A percentile compares a stretch with the other conserved stretches of the same genome.
Evolutionary conservation across 179 eudicot genomes (phyloP).

Genomic region (Silene vulgaris): DNA sequence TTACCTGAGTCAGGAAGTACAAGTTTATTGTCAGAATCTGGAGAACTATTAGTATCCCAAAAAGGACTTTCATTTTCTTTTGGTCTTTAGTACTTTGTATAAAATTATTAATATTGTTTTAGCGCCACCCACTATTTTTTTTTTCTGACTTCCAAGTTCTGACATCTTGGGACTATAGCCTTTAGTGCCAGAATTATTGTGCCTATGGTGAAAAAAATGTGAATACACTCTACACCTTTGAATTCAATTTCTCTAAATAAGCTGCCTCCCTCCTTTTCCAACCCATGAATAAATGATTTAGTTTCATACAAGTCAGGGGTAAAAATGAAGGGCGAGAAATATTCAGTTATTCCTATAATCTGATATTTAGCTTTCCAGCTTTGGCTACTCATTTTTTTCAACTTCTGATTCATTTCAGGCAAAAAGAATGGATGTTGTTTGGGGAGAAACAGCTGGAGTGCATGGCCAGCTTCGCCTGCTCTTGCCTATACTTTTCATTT

Average conservation of each 20-base stretch:
- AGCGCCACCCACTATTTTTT: background rate
- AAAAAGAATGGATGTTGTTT: slow-evolving; percentile 54
- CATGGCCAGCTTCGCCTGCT: slow-evolving; percentile 46
- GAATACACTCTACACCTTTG: no score
- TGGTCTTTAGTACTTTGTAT: background rate
- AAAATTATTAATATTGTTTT: background rate
- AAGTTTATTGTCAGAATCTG: background rate
- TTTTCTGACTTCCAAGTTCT: background rate
- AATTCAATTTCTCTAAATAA: background rate
- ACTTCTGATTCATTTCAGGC: slow-evolving; percentile 36
- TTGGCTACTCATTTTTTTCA: background rate
- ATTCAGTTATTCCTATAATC: background rate
- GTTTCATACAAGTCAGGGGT: background rate
- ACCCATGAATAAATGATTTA: background rate
- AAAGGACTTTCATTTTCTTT: background rate
- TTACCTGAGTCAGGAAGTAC: background rate
- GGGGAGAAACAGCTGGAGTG: slow-evolving; percentile 61
- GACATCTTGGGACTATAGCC: background rate
- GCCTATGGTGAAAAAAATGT: no score
- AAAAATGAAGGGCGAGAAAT: background rate
- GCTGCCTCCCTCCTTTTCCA: background rate
- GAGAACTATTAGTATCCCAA: background rate
- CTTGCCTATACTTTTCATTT: slow-evolving; percentile 44
- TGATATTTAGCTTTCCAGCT: background rate
- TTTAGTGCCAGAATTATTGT: background rate